Evolutionary conservation across 257 asterid species (phyloP).

Genomic region (Plantago elongata): DNA sequence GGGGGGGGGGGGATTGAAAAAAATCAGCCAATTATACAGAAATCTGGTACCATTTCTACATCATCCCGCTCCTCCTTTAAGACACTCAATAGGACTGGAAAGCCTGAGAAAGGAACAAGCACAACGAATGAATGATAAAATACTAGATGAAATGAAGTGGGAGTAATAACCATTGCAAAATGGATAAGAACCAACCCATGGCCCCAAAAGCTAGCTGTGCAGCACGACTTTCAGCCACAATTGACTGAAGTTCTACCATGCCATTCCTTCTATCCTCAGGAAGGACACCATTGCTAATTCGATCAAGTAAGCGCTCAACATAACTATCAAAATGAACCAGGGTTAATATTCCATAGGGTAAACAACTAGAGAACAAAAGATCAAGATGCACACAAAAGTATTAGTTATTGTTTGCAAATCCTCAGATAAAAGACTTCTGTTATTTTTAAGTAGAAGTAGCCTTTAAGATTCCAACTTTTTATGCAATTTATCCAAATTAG

Average conservation of each 20-base stretch:
- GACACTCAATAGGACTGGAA: constrained; percentile 75
- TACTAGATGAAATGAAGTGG: constrained; percentile 9
- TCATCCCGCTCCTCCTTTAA: constrained; percentile 95
- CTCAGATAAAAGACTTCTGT: constrained; percentile 6
- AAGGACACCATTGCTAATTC: constrained; percentile 80
- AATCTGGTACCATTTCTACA: constrained; percentile 74
- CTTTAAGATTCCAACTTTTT: no score
- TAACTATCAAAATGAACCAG: constrained; percentile 44
- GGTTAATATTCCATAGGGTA: background rate
- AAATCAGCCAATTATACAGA: constrained; percentile 10
- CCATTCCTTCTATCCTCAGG: constrained; percentile 94
- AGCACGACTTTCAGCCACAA: constrained; percentile 77
- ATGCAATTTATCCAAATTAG: no score
- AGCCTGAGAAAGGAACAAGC: constrained; percentile 51
- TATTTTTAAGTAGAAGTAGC: background rate
- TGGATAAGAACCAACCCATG: constrained; percentile 62
- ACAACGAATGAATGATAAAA: constrained; percentile 15
- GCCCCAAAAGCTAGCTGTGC: constrained; percentile 97
- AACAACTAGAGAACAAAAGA: constrained; percentile 1
- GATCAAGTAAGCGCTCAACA: constrained; percentile 93
- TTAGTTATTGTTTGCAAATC: background rate
- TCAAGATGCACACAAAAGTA: constrained; percentile 8
- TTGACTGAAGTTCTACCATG: constrained; percentile 79
- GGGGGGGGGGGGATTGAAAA: background rate
- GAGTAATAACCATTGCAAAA: constrained; percentile 13